These are phyloP conservation scores for Penicillium sp. DNA, from an alignment of 2,329 filamentous ascomycete genomes.

Conservation along the genomic window DNA sequence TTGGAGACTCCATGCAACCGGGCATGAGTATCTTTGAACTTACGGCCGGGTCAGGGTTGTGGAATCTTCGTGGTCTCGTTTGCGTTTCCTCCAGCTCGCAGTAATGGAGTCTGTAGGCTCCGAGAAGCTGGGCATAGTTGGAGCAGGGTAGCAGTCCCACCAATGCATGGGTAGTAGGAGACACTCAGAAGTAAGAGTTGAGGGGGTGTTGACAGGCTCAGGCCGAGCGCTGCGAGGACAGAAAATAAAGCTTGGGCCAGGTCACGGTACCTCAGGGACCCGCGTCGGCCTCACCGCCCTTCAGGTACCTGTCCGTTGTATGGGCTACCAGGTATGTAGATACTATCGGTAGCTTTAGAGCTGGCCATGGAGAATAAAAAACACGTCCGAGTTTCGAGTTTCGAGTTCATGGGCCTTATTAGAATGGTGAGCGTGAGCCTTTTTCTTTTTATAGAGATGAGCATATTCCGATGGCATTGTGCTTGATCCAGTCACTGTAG, in stretches of 20 bases:
- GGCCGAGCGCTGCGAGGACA: background rate
- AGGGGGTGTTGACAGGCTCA: background rate
- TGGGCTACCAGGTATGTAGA: too few relatives aligned
- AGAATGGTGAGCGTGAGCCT: too few relatives aligned
- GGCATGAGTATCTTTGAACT: conserved; percentile 9
- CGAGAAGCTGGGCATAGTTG: conserved; percentile 20
- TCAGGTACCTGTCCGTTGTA: too few relatives aligned
- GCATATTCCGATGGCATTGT: too few relatives aligned
- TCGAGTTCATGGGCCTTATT: too few relatives aligned
- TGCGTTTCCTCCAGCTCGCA: conserved; percentile 24
- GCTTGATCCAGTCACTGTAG: too few relatives aligned
- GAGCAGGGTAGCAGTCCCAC: conserved; percentile 2
- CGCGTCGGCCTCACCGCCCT: too few relatives aligned
- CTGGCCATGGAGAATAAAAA: too few relatives aligned
- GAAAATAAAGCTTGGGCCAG: background rate
- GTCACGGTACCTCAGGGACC: background rate
- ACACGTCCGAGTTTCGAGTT: too few relatives aligned
- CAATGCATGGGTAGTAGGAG: conserved; percentile 4
- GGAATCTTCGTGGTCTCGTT: conserved; percentile 24
- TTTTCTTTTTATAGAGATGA: too few relatives aligned
- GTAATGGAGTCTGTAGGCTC: conserved; percentile 15
- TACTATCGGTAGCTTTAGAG: too few relatives aligned
- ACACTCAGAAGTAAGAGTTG: too few relatives aligned
- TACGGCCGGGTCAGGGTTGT: conserved; percentile 17
- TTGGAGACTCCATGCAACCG: background rate